phyloP scores from a whole-genome alignment of 495 filamentous ascomycete species.

The Aspergillus campestris region DNA sequence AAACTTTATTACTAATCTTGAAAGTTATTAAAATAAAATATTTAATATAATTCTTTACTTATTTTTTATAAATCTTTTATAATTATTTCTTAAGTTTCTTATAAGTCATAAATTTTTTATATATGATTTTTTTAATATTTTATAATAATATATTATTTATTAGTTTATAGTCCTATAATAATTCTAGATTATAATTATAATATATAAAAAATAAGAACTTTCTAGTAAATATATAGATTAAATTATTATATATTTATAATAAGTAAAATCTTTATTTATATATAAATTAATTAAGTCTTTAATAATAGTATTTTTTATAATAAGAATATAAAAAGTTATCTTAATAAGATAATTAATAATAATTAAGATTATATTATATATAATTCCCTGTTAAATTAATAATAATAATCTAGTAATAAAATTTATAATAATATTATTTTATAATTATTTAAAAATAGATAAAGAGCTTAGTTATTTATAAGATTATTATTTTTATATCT shows the following conservation, averaged over 20 bases:
- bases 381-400: neutral
- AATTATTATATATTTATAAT: slow-evolving; percentile 1
- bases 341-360: slow-evolving; percentile 1
- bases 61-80: neutral
- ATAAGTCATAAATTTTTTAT: neutral
- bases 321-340: neutral
- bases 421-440: neutral
- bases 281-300: slow-evolving; percentile 3
- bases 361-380: neutral
- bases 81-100: neutral
- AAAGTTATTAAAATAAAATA: neutral
- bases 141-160: neutral
- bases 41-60: neutral
- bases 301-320: neutral
- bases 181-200: neutral
- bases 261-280: slow-evolving; percentile 2
- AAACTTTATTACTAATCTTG: neutral
- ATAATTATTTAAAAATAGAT: no score
- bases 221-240: neutral
- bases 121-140: neutral
- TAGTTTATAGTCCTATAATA: neutral
- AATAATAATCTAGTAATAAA: neutral
- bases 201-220: neutral
- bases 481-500: no score
- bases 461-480: no score